Base-by-base conservation (phyloP, 805 yeast genomes). In the Metschnikowia aberdeeniae region DNA sequence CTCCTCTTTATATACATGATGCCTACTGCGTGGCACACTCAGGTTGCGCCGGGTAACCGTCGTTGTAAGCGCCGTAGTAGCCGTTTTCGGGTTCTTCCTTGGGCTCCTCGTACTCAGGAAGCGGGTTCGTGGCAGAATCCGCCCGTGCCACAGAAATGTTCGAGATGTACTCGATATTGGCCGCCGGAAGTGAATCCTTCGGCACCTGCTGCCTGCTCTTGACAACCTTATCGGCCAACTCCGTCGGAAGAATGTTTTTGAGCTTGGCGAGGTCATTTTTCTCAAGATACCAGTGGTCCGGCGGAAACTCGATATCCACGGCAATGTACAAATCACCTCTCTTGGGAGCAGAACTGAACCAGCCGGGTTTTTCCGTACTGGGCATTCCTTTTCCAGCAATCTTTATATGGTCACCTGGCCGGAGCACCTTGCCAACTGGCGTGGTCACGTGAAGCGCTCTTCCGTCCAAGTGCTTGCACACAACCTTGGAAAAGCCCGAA, bases 331-430 rank as follows among this genome's bases (percentile, higher is more conserved):
- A 66, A 61, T 86, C 86, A 22, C 97, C 97, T 36, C 67, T 67
- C 42, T 54, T 57, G 49, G 53, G 58, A 10, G 47, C 59, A 4
- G 63, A 49, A 4, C 46, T 35, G 24, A 54, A 54, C 58, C 56
- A 52, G n/a, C 53, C 29, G 3, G 54, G 33, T 12, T 57, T 51
- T 36, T 46, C 46, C n/a, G 55, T 52, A 46, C 67, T 65, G 0
- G 96, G 96, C 95, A 92, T 88, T 5, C 97, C 97, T 62, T 89
- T 96, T 34, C 77, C 76, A 33, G 73, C 63, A 10, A 90, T 68
- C 47, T 80, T 73, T 29, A 90, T 61, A 45, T 68, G 75, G 51
- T 88, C 87, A 7, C 85, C 84, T 0, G 96, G 96, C 56, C 83
- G 76, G 6, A 89, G 58, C 5, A 92, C 96, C 62, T 84, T 84